Percentiles rank a stretch among this genome's conserved stretches.
Evolutionary conservation across 2,329 filamentous ascomycete genomes (phyloP).

Genomic region (Aspergillus unguis): DNA sequence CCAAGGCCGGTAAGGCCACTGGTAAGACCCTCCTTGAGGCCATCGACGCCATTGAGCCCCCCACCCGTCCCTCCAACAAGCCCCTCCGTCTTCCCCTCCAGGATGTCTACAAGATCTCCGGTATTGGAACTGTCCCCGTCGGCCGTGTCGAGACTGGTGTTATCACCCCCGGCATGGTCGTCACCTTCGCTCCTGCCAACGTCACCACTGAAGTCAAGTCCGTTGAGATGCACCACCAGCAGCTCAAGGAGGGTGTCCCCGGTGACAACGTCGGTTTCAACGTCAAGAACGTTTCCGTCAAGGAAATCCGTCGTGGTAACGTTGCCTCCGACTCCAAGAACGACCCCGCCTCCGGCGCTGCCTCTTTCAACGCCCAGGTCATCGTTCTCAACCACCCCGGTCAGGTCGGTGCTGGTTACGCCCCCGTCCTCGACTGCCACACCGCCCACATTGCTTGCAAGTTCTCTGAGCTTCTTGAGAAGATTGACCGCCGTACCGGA

Average conservation of each 20-base stretch:
- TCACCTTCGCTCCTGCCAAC: constrained; percentile 97
- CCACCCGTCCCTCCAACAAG: constrained; percentile 95
- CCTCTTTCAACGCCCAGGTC: constrained; percentile 99
- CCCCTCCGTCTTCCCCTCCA: constrained; percentile 99
- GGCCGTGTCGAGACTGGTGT: constrained; percentile 99
- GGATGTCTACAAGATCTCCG: constrained; percentile 99
- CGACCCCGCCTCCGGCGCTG: constrained; percentile 84
- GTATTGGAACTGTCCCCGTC: constrained; percentile 99
- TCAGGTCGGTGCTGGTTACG: constrained; percentile 98
- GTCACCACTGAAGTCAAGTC: constrained; percentile 99
- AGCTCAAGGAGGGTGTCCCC: constrained; percentile 89
- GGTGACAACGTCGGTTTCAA: constrained; percentile 99
- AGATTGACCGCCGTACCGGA: constrained; percentile 99
- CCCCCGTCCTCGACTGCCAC: constrained; percentile 99
- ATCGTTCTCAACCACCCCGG: constrained; percentile 99
- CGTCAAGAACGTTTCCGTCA: constrained; percentile 99
- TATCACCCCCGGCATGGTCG: constrained; percentile 79
- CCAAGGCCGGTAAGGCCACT: constrained; percentile 76
- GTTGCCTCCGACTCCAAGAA: constrained; percentile 99
- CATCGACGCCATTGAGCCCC: constrained; percentile 93
- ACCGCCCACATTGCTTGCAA: constrained; percentile 99
- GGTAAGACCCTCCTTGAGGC: constrained; percentile 99
- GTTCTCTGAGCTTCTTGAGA: constrained; percentile 98
- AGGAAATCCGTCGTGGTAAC: constrained; percentile 99
- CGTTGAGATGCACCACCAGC: constrained; percentile 99